These are phyloP conservation scores for Mallotus japonicus DNA, from an alignment of 441 rosid species.

Conservation along the genomic window DNA sequence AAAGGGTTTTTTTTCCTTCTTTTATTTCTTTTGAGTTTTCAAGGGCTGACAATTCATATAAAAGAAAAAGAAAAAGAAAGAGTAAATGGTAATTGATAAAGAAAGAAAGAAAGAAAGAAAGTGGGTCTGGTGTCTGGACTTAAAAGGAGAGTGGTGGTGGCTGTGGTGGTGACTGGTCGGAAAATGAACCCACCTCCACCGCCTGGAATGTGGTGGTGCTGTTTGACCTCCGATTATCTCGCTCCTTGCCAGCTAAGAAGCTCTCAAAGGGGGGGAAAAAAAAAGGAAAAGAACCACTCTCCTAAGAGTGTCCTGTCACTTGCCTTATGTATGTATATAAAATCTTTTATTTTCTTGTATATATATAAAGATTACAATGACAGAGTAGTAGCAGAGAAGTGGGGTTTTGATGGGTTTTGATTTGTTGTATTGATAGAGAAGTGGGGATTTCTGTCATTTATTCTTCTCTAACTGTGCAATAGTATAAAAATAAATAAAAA, in stretches of 20 bases:
- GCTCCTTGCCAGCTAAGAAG: conserved; percentile 37
- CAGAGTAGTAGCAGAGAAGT: no score
- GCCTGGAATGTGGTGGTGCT: conserved; percentile 15
- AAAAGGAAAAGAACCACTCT: neutral
- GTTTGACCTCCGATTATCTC: conserved; percentile 37
- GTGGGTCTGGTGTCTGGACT: neutral
- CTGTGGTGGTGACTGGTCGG: neutral
- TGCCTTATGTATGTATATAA: no score
- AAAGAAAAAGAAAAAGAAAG: neutral
- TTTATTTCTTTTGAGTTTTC: conserved; percentile 8
- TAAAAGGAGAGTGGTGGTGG: neutral
- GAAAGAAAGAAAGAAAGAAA: neutral
- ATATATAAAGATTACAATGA: no score
- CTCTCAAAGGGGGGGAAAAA: neutral
- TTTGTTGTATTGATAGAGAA: no score
- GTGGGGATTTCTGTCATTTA: no score
- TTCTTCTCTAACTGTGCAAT: neutral
- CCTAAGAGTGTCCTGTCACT: neutral
- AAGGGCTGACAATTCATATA: conserved; percentile 35
- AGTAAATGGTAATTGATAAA: neutral
- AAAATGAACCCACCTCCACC: conserved; percentile 21
- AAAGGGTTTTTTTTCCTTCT: neutral
- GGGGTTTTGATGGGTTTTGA: no score
- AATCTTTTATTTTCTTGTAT: no score
- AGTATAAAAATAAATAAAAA: neutral